Percentiles rank a stretch among this genome's conserved stretches.
Evolutionary conservation across 768 basidiomycete species (phyloP).

Genomic region (Rhizopogon roseolus): DNA sequence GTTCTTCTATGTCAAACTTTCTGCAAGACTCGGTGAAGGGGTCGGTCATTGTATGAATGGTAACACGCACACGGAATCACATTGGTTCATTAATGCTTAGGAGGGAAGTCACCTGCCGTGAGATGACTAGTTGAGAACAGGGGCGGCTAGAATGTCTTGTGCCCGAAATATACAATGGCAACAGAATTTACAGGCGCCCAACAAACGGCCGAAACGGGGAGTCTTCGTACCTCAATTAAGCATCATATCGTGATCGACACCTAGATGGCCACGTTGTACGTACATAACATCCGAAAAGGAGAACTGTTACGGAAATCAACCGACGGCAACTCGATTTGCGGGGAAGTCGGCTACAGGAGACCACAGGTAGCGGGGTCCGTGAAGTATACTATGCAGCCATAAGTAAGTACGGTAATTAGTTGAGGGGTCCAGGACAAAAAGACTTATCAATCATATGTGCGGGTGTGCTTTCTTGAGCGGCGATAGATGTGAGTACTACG

Average conservation of each 20-base stretch:
- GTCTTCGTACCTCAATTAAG: slow-evolving; percentile 20
- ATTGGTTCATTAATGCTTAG: not conserved
- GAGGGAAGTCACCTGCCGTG: not conserved
- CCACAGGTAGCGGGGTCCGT: not conserved
- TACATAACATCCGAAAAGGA: slow-evolving; percentile 40
- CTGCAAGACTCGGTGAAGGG: not conserved
- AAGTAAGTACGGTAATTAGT: not conserved
- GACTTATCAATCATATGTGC: slow-evolving; percentile 29
- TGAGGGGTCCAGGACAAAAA: not conserved
- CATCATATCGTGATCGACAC: slow-evolving; percentile 27
- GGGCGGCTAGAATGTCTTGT: not conserved
- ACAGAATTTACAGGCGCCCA: not conserved
- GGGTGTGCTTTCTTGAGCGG: slow-evolving; percentile 18
- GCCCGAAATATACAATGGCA: not conserved
- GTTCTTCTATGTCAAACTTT: not conserved
- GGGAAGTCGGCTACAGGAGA: slow-evolving; percentile 9
- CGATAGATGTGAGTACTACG: slow-evolving; percentile 31
- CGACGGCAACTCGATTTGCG: slow-evolving; percentile 21
- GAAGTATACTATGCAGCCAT: not conserved
- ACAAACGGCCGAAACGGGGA: slow-evolving; percentile 1
- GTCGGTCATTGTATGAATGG: not conserved
- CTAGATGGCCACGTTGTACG: slow-evolving; percentile 10
- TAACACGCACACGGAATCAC: not conserved
- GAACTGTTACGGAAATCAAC: slow-evolving; percentile 48
- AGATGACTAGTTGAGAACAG: not conserved